A percentile compares a stretch with the other conserved stretches of the same genome.
These are phyloP conservation scores for Penicillium argentinense DNA, from an alignment of 495 filamentous ascomycete species.

Conservation along the genomic window DNA sequence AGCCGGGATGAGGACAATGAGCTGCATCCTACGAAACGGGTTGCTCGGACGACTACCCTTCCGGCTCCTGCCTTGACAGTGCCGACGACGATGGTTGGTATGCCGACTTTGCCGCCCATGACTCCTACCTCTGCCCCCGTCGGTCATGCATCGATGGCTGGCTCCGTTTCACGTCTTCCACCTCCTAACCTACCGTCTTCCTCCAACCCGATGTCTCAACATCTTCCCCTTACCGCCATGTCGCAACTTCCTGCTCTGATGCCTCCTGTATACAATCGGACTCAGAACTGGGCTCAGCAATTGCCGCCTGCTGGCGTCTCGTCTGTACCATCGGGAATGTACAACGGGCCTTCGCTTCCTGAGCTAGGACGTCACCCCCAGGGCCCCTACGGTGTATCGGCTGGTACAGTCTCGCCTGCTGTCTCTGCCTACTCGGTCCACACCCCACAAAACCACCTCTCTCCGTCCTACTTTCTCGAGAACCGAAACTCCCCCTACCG, in stretches of 20 bases:
- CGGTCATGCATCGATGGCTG: constrained; percentile 28
- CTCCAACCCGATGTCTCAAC: constrained; percentile 35
- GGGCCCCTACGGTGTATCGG: constrained; percentile 37
- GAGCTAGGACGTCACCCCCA: constrained; percentile 45
- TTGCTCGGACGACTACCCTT: constrained; percentile 33
- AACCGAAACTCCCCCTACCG: constrained; percentile 84
- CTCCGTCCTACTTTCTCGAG: constrained; percentile 60
- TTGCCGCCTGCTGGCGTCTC: constrained; percentile 44
- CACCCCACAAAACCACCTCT: constrained; percentile 55
- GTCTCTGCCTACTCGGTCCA: constrained; percentile 42
- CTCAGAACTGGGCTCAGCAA: constrained; percentile 46
- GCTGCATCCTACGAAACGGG: constrained; percentile 70
- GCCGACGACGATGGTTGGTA: constrained; percentile 29
- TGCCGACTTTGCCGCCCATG: constrained; percentile 41
- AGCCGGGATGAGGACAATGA: constrained; percentile 62
- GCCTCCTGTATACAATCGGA: constrained; percentile 59
- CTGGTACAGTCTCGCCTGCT: constrained; percentile 41
- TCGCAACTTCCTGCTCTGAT: constrained; percentile 58
- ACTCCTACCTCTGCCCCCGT: constrained; percentile 36
- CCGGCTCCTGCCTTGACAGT: constrained; percentile 33
- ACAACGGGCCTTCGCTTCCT: constrained; percentile 53
- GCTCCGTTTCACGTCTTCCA: constrained; percentile 52
- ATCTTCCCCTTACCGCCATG: constrained; percentile 49
- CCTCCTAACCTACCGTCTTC: constrained; percentile 49
- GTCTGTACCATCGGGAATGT: constrained; percentile 33